Base-by-base conservation (phyloP, 192 early-diverging fungal species). In the Entomortierella parvispora region DNA sequence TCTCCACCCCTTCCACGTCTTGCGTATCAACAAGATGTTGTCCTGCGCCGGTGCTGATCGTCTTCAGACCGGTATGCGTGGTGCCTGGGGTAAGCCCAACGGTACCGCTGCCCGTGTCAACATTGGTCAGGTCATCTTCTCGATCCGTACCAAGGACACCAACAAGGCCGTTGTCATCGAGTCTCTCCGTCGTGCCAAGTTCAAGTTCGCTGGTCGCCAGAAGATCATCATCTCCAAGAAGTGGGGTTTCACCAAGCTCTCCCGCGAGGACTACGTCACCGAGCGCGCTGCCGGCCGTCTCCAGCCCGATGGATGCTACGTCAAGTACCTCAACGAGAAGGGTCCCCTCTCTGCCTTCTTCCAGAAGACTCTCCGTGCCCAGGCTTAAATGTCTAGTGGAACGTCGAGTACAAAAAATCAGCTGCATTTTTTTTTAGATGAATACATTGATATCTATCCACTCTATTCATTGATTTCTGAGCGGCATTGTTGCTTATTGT, bases 1-100 rank as follows among this genome's bases (percentile, higher is more conserved):
- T 81, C 94, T 99, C 69, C 97, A 99, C 85, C 97, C 97, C 28
- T 99, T 93, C 93, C 97, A 99, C 86, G 97, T 99, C 42, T 86
- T 95, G 71, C 95, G 97, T 79, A 99, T 99, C 93, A 99, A 99
- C 92, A 99, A 99, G 90, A 99, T 99, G 97, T 89, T 99, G 85
- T 97, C 95, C 62, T 99, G 97, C 83, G 97, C 97, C 74, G 97
- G 97, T 88, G 97, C 97, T 81, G 97, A 99, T 96, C 89, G 88
- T 86, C 91, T 99, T 77, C 97, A 99, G 88, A 93, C 92, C 74
- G 97, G 97, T 90, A 99, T 99, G 97, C 94, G 97, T 84, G 97
- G 97, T 85, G 97, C 97, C 80, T 99, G 90, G 77, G 97, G 97
- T 72, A 99, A 99, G 90, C 96, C 97, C 78, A 90, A 89, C 63